Evolutionary conservation across 352 stramenopile genomes (phyloP).

Genomic region (Globisporangium splendens): DNA sequence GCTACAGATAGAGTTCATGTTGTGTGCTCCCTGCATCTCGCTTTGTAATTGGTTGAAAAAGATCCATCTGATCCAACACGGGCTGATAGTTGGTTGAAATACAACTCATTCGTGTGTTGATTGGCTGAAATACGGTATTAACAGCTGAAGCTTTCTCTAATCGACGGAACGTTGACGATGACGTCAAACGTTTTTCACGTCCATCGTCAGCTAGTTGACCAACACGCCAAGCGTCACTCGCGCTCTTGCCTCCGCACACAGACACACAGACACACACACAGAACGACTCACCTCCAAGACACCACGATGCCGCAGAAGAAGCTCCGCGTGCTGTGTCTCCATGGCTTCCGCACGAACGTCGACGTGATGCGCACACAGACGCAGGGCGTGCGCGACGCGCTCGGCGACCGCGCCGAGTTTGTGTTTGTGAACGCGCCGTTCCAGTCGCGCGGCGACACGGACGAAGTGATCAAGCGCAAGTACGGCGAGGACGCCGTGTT

Average conservation of each 20-base stretch:
- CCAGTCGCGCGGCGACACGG: conserved; percentile 15
- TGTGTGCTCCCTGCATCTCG: no score
- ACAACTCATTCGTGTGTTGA: no score
- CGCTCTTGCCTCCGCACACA: background rate
- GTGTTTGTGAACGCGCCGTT: conserved; percentile 39
- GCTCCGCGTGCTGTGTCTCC: conserved; percentile 47
- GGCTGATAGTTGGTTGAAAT: no score
- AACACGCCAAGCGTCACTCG: background rate
- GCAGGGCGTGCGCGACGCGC: conserved; percentile 29
- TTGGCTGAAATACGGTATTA: no score
- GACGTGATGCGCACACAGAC: conserved; percentile 47
- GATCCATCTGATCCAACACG: no score
- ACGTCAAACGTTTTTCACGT: conserved; percentile 4
- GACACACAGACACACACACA: background rate
- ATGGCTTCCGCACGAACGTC: conserved; percentile 54
- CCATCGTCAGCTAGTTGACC: background rate
- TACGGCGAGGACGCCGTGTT: conserved; percentile 33
- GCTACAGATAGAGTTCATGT: no score
- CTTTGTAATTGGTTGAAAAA: no score
- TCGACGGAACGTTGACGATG: conserved; percentile 12
- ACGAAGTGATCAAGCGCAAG: conserved; percentile 21
- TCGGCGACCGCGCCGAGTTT: conserved; percentile 37
- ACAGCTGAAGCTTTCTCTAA: no score
- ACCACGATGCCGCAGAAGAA: conserved; percentile 4
- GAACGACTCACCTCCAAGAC: background rate